A percentile compares a stretch with the other conserved stretches of the same genome.
Conservation (phyloP, 768 basidiomycete species). For the Tricholoma flavovirens region DNA sequence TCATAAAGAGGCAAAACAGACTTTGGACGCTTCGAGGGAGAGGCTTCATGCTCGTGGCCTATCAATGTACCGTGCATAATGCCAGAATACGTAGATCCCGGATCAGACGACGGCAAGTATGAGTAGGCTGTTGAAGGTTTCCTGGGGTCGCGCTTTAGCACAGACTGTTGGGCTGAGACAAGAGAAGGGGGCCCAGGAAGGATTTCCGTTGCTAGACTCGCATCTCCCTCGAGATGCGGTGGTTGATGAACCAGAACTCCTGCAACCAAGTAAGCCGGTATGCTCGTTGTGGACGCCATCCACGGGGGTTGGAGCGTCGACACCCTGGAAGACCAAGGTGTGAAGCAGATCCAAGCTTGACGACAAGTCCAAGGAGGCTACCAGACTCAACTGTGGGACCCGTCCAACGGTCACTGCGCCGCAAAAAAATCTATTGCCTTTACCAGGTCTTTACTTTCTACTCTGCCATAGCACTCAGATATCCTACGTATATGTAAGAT, state of each 20-base stretch:
- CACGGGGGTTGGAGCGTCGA: slow-evolving; percentile 20
- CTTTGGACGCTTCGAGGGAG: slow-evolving; percentile 70
- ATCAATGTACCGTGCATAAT: slow-evolving; percentile 62
- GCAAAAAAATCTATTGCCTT: not conserved
- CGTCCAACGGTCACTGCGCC: not conserved
- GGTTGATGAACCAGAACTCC: slow-evolving; percentile 72
- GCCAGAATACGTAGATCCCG: slow-evolving; percentile 83
- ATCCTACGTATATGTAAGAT: not conserved
- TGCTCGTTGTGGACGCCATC: slow-evolving; percentile 71
- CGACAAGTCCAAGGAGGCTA: not conserved
- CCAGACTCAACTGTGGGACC: not conserved
- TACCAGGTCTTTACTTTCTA: no score
- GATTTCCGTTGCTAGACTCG: slow-evolving; percentile 82
- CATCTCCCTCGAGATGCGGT: slow-evolving; percentile 76
- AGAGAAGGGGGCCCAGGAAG: slow-evolving; percentile 83
- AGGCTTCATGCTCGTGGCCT: slow-evolving; percentile 59
- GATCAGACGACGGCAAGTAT: slow-evolving; percentile 80
- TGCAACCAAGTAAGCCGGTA: slow-evolving; percentile 68
- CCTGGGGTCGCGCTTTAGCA: slow-evolving; percentile 74
- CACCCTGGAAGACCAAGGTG: slow-evolving; percentile 12
- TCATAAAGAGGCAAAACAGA: slow-evolving; percentile 33
- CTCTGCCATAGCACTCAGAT: not conserved
- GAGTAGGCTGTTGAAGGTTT: slow-evolving; percentile 66
- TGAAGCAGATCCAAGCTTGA: slow-evolving; percentile 7
- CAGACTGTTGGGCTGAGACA: slow-evolving; percentile 61